phyloP scores from a whole-genome alignment of 768 basidiomycete genomes.

The Tephrocybe sp. region DNA sequence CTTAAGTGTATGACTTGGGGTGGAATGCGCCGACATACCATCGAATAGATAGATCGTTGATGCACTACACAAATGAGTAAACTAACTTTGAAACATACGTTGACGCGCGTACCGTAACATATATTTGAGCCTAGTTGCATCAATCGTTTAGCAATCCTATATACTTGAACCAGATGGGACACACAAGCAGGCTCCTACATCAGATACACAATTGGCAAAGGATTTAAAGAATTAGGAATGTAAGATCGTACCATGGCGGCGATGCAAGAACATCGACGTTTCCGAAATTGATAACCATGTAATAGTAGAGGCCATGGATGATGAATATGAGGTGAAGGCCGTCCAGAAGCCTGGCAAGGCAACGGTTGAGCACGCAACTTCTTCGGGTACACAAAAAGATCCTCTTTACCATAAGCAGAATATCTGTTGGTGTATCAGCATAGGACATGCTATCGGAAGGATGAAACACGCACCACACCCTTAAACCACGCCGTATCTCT shows the following conservation, averaged over 20 bases:
- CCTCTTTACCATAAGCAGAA: background rate
- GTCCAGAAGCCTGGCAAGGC: background rate
- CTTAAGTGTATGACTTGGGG: background rate
- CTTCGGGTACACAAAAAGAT: no score
- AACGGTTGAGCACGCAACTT: background rate
- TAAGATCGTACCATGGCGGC: conserved; percentile 2
- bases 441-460: background rate
- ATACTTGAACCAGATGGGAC: background rate
- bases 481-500: background rate
- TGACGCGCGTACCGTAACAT: background rate
- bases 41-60: conserved; percentile 9
- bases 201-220: background rate
- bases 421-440: background rate
- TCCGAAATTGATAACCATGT: conserved; percentile 6
- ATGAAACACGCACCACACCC: background rate
- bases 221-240: background rate
- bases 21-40: conserved; percentile 2
- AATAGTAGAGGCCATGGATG: conserved; percentile 4
- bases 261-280: conserved; percentile 1
- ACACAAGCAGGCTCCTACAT: conserved; percentile 5
- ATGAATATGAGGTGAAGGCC: background rate
- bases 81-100: background rate
- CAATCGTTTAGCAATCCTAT: no score
- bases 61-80: background rate
- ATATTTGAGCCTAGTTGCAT: background rate